Evolutionary conservation across 305 asterid genomes (phyloP), one percentile per base, ranked within the genome.

Genomic region (Petunia hybrid): DNA sequence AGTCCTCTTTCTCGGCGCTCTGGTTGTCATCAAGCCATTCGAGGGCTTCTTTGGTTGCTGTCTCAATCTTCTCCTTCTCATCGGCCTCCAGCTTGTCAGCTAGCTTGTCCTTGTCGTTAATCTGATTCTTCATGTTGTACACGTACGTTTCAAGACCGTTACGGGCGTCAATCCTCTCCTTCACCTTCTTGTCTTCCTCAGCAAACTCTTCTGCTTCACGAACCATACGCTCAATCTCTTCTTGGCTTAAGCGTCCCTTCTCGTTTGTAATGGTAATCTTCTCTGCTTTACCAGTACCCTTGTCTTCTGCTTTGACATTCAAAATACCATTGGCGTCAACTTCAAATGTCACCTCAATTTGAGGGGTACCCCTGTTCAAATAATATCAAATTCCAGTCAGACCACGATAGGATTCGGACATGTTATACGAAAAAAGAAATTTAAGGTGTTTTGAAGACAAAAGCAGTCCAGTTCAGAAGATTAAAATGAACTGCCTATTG

Each of bases 251-350:
- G 1, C 91, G 89, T 22, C 92, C 92, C 78, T 89, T 89, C 81
- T 89, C 92, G 8, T 89, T 89, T 55, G 90, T 83, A 81, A 89
- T 89, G 75, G 92, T 89, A 51, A 89, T 89, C 88, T 89, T 89
- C 82, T 89, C 92, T 13, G 92, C 82, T 76, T 89, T 89, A 5
- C 92, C 92, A 2, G 91, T 85, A 13, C 86, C 99, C 85, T 93
- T 95, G 90, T 95, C 99, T 83, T 95, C 98, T 0, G 99, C 99
- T 91, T 86, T 95, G 6, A 95, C 99, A 36, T 92, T 92, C 62
- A 95, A 85, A 63, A 95, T 95, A 41, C 98, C 97, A 42, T 95
- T 95, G 81, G 95, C 98, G 76, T 95, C 99, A 0, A 93, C 99
- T 82, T 95, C 99, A 40, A 95, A 95, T 55, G 97, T 95, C 22